These are phyloP conservation scores for Mycena sp. DNA, from an alignment of 1,284 basidiomycete species.

Conservation along the genomic window DNA sequence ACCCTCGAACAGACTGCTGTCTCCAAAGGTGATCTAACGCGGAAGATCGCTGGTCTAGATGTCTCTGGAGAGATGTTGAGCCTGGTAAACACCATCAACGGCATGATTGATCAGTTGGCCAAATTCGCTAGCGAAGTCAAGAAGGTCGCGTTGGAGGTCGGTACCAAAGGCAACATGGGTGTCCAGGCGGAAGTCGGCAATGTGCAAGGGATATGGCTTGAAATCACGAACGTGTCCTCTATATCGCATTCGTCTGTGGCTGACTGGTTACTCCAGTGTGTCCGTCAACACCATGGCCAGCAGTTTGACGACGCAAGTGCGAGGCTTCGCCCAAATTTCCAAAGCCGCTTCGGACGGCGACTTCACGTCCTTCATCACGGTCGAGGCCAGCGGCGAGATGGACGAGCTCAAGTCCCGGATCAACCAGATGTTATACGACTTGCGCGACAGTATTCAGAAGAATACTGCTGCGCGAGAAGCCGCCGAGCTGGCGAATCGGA, in stretches of 20 bases:
- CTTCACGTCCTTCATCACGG: conserved; percentile 99
- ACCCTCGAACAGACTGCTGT: conserved; percentile 77
- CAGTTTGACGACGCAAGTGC: conserved; percentile 97
- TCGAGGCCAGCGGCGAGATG: conserved; percentile 99
- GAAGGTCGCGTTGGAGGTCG: conserved; percentile 94
- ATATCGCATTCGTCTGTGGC: not conserved
- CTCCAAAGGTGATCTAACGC: conserved; percentile 91
- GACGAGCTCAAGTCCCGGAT: conserved; percentile 99
- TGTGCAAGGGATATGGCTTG: conserved; percentile 98
- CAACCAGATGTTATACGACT: conserved; percentile 99
- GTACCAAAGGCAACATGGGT: conserved; percentile 96
- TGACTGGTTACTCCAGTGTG: conserved; percentile 53
- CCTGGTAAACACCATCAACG: conserved; percentile 94
- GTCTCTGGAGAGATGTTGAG: conserved; percentile 97
- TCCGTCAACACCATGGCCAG: conserved; percentile 97
- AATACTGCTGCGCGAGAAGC: conserved; percentile 98
- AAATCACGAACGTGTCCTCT: conserved; percentile 84
- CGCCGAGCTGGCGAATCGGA: conserved; percentile 95
- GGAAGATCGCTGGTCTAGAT: conserved; percentile 92
- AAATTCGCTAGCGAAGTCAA: conserved; percentile 95
- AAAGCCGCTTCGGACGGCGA: conserved; percentile 99
- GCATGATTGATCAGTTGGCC: conserved; percentile 96
- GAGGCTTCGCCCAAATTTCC: conserved; percentile 98
- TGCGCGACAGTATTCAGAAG: conserved; percentile 98
- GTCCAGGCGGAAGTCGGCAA: conserved; percentile 98